Evolutionary conservation across 2,329 filamentous ascomycete genomes (phyloP).

Genomic region (Colletotrichum horii): DNA sequence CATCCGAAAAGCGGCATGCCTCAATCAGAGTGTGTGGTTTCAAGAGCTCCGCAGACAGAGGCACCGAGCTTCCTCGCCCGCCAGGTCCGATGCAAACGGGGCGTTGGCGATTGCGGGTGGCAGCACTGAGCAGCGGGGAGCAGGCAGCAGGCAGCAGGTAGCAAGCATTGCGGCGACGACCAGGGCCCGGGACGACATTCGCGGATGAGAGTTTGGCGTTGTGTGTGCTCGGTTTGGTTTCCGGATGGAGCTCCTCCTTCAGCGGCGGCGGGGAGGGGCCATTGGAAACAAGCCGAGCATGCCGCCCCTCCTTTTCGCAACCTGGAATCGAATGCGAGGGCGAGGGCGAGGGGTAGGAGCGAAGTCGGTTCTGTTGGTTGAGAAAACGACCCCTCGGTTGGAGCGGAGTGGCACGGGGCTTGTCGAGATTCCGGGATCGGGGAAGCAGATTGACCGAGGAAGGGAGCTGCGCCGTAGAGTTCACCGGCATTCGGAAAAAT

Average conservation of each 20-base stretch:
- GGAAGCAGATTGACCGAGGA: constrained; percentile 11
- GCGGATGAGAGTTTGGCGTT: constrained; percentile 1
- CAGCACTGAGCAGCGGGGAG: background rate
- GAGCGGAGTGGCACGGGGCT: background rate
- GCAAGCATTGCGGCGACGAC: background rate
- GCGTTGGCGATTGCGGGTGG: background rate
- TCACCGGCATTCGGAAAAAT: background rate
- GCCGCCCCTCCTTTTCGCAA: constrained; percentile 12
- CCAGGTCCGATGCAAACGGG: background rate
- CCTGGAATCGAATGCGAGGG: background rate
- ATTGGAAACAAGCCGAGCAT: constrained; percentile 6
- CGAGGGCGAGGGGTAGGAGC: background rate
- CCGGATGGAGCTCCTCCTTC: constrained; percentile 1
- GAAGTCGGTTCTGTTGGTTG: background rate
- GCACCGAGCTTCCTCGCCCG: background rate
- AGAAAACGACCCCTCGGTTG: background rate
- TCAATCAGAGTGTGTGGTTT: constrained; percentile 10
- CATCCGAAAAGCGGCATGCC: background rate
- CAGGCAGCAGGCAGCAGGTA: background rate
- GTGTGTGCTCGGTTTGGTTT: constrained; percentile 7
- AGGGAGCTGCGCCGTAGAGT: background rate
- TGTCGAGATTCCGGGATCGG: background rate
- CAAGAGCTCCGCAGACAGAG: background rate
- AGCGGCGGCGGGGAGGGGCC: background rate
- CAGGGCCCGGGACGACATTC: background rate